Base-by-base conservation (phyloP, 2,329 filamentous ascomycete genomes). In the Canariomyces notabilis region DNA sequence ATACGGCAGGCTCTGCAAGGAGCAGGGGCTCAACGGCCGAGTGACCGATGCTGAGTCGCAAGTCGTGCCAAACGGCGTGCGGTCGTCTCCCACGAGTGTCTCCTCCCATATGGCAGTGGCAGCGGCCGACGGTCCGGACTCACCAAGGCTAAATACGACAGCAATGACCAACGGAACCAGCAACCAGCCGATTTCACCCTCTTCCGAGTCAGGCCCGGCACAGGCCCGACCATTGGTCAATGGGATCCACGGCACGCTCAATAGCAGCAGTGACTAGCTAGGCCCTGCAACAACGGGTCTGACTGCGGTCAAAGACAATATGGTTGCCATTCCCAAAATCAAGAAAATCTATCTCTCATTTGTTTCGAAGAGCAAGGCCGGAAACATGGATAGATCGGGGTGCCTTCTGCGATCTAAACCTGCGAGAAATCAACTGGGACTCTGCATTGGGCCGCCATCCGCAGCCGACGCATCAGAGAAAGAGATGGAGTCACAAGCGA, bases 11-110 rank as follows among this genome's bases (percentile, higher is more conserved):
- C 62, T 81, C 15, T 80, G 75, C 58, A 64, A 71, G 43, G 74
- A 80, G 49, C 78, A 82, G 60, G 75, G 76, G n/a, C 67, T 81
- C 5, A 65, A 68, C 11, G 71, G 82, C 62, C 68, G 82, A 40
- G 45, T 80, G 48, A 66, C 67, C 22, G 69, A 68, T n/a, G 62
- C 66, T 29, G 64, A 67, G 46, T 73, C 70, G 44, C 67, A 72
- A 4, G 62, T 65, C 18, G 59, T 73, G 9, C 57, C 69, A 9
- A 78, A 77, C 38, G 76, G 73, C 18, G 61, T 69, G 21, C 69
- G 72, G 47, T 64, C 72, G 20, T 75, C 74, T 7, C 73, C 74
- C 1, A 63, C 61, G 18, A 51, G 62, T 60, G 39, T 49, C 47
- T 44, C 55, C 42, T 45, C 63, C 46, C 47, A 51, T 54, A 18